Evolutionary conservation across 2,329 filamentous ascomycete genomes (phyloP).

Genomic region (Sclerotinia nivalis): DNA sequence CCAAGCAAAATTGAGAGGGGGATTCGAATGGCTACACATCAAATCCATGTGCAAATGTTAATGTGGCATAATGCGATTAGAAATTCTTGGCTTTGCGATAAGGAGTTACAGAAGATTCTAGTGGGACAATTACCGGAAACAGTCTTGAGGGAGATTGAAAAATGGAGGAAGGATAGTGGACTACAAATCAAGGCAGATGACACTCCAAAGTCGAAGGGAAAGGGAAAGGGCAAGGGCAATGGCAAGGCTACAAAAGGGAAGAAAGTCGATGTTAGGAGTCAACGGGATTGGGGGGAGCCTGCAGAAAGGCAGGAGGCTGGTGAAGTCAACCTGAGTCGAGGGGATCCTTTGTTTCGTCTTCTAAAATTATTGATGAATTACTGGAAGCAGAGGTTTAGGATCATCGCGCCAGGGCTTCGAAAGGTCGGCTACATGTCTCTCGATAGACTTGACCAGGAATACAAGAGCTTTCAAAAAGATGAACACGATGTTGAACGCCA

Average conservation of each 20-base stretch:
- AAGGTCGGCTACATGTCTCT: constrained; percentile 87
- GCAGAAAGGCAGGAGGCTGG: constrained; percentile 70
- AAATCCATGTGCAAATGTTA: constrained; percentile 82
- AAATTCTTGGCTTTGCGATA: constrained; percentile 81
- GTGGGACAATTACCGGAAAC: constrained; percentile 70
- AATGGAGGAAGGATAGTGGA: constrained; percentile 70
- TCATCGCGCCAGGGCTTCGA: constrained; percentile 77
- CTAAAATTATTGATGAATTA: constrained; percentile 76
- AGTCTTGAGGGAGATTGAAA: constrained; percentile 63
- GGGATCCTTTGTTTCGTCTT: constrained; percentile 77
- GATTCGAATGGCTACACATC: constrained; percentile 77
- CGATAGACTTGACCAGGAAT: constrained; percentile 71
- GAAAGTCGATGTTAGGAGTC: constrained; percentile 44
- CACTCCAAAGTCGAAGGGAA: constrained; percentile 40
- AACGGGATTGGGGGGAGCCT: constrained; percentile 70
- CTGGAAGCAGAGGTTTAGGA: constrained; percentile 82
- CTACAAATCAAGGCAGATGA: constrained; percentile 50
- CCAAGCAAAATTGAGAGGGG: constrained; percentile 81
- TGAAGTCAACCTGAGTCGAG: constrained; percentile 73
- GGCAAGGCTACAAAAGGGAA: constrained; percentile 42
- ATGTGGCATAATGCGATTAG: constrained; percentile 87
- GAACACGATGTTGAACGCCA: constrained; percentile 63
- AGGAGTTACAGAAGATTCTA: constrained; percentile 72
- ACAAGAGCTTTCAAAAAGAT: constrained; percentile 67
- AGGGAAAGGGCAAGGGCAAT: constrained; percentile 45